Conservation (phyloP, 2,329 filamentous ascomycete species). For the Trichoderma polysporum region DNA sequence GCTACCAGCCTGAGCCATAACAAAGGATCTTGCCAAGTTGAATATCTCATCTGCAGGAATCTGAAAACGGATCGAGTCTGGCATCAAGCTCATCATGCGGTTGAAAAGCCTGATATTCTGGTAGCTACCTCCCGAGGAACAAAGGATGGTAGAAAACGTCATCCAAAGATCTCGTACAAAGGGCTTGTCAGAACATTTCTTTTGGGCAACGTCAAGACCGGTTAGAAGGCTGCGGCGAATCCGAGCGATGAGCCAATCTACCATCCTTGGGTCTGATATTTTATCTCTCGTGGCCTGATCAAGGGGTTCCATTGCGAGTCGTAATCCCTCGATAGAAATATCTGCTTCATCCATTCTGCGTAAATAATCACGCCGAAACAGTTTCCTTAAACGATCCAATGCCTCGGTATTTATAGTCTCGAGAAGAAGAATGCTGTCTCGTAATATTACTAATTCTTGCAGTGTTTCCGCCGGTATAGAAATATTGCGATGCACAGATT, state of each 20-base stretch:
- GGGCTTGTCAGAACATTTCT: background rate
- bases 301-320: slow-evolving; percentile 25
- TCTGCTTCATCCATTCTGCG: slow-evolving; percentile 22
- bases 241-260: slow-evolving; percentile 23
- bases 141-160: slow-evolving; percentile 21
- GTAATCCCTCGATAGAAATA: slow-evolving; percentile 21
- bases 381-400: slow-evolving; percentile 15
- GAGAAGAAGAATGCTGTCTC: slow-evolving; percentile 18
- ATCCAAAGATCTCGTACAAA: slow-evolving; percentile 25
- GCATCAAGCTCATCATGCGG: slow-evolving; percentile 24
- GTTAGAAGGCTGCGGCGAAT: slow-evolving; percentile 26
- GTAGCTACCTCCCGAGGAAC: slow-evolving; percentile 9
- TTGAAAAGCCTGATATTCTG: slow-evolving; percentile 26
- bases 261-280: slow-evolving; percentile 21
- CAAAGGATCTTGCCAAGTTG: slow-evolving; percentile 20
- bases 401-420: slow-evolving; percentile 3
- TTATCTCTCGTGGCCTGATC: slow-evolving; percentile 22
- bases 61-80: slow-evolving; percentile 19
- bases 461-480: slow-evolving; percentile 9
- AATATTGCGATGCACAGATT: background rate
- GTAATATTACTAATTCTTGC: slow-evolving; percentile 22
- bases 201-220: slow-evolving; percentile 22
- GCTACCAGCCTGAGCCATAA: slow-evolving; percentile 25
- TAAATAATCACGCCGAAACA: slow-evolving; percentile 22
- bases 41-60: slow-evolving; percentile 22